Percentiles rank a stretch among this genome's conserved stretches.
Conservation (phyloP, 768 basidiomycete genomes). For the Mycena rebaudengoi region DNA sequence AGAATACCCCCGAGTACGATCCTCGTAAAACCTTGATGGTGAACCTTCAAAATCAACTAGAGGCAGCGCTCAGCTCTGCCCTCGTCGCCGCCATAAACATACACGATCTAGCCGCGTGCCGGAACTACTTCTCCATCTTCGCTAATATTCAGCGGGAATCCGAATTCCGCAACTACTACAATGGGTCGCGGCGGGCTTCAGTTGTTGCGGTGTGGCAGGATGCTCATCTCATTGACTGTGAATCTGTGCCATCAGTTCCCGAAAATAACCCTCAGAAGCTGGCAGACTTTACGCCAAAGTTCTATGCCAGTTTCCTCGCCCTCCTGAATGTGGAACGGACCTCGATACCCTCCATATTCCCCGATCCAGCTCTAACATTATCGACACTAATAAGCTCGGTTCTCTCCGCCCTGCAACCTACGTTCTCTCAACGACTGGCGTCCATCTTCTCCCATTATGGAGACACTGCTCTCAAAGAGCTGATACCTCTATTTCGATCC, state of each 20-base stretch:
- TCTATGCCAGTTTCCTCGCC: constrained; percentile 73
- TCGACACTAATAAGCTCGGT: constrained; percentile 86
- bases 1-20: constrained; percentile 93
- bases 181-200: constrained; percentile 76
- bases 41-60: constrained; percentile 94
- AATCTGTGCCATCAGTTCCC: constrained; percentile 36
- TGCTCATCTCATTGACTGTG: constrained; percentile 61
- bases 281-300: constrained; percentile 73
- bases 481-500: constrained; percentile 74
- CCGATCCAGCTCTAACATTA: constrained; percentile 79
- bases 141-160: constrained; percentile 89
- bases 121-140: constrained; percentile 87
- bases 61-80: constrained; percentile 90
- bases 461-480: constrained; percentile 66
- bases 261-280: constrained; percentile 50
- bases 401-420: constrained; percentile 81
- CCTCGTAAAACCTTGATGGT: constrained; percentile 85
- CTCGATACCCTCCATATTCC: constrained; percentile 86
- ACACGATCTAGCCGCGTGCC: constrained; percentile 78
- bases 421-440: constrained; percentile 81
- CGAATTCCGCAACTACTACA: constrained; percentile 95
- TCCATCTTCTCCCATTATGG: constrained; percentile 73
- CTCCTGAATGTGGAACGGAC: constrained; percentile 76
- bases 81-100: constrained; percentile 87
- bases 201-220: constrained; percentile 78